phyloP scores from a whole-genome alignment of 768 basidiomycete genomes.

The Pulveroboletus sp. region DNA sequence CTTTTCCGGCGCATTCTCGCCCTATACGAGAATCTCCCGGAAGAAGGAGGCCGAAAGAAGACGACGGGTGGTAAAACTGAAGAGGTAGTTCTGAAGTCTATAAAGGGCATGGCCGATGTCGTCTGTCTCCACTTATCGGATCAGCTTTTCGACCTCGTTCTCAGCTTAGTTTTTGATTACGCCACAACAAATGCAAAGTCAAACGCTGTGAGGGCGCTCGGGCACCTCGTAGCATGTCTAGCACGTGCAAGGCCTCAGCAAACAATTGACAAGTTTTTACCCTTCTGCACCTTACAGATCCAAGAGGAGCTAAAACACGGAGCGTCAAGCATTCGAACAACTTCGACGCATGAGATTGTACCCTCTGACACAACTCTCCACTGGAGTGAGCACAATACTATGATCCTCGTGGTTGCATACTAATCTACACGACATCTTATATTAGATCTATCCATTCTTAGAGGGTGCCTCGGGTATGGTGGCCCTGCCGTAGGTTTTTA shows the following conservation, averaged over 20 bases:
- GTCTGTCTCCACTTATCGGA: slow-evolving; percentile 67
- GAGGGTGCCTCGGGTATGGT: slow-evolving; percentile 76
- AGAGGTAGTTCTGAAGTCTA: slow-evolving; percentile 69
- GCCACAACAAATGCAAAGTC: slow-evolving; percentile 85
- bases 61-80: slow-evolving; percentile 80
- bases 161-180: slow-evolving; percentile 83
- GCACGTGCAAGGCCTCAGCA: slow-evolving; percentile 73
- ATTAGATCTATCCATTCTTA: slow-evolving; percentile 73
- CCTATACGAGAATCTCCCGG: slow-evolving; percentile 88
- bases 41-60: slow-evolving; percentile 86
- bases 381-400: slow-evolving; percentile 61
- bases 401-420: neutral
- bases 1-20: slow-evolving; percentile 75
- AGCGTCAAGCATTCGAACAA: slow-evolving; percentile 81
- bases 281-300: slow-evolving; percentile 71
- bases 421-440: slow-evolving; percentile 1
- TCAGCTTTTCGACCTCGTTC: slow-evolving; percentile 73
- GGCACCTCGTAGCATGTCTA: slow-evolving; percentile 80
- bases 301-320: slow-evolving; percentile 85
- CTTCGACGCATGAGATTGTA: slow-evolving; percentile 65
- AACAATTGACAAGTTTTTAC: slow-evolving; percentile 75
- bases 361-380: slow-evolving; percentile 88
- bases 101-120: slow-evolving; percentile 76
- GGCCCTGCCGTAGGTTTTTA: slow-evolving; percentile 49
- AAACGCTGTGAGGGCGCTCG: slow-evolving; percentile 87